phyloP scores from a whole-genome alignment of 225 moss, liverwort and hornwort genomes.

The Bryoerythrophyllum caledonicum region DNA sequence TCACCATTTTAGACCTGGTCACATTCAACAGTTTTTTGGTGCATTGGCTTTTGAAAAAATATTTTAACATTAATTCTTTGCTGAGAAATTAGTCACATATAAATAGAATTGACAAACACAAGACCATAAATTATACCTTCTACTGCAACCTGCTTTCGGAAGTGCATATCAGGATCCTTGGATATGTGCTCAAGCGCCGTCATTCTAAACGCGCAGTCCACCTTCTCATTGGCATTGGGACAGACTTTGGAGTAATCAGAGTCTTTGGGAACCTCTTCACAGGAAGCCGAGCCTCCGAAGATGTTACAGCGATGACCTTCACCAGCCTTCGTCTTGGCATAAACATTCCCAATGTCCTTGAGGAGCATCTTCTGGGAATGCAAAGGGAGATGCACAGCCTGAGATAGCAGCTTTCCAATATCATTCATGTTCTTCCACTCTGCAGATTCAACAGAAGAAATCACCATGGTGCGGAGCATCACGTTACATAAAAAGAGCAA shows the following conservation, averaged over 20 bases:
- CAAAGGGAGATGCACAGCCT: conserved; percentile 55
- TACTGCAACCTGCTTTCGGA: conserved; percentile 53
- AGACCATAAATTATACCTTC: conserved; percentile 44
- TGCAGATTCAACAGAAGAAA: conserved; percentile 32
- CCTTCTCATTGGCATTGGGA: conserved; percentile 56
- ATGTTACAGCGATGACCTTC: conserved; percentile 82
- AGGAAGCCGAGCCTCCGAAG: conserved; percentile 75
- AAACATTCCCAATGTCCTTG: conserved; percentile 55
- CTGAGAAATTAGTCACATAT: not conserved
- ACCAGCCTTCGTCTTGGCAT: conserved; percentile 47
- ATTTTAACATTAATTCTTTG: not conserved
- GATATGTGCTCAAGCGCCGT: conserved; percentile 79
- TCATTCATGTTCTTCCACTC: conserved; percentile 64
- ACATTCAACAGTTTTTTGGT: too few relatives aligned
- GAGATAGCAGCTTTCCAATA: conserved; percentile 49
- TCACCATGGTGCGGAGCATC: too few relatives aligned
- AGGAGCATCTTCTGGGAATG: conserved; percentile 76
- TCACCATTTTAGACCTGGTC: not conserved
- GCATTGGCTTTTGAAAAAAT: too few relatives aligned
- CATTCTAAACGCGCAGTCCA: conserved; percentile 88
- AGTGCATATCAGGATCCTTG: conserved; percentile 75
- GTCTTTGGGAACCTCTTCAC: conserved; percentile 65
- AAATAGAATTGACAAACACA: conserved; percentile 1
- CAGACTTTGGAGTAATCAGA: conserved; percentile 83
- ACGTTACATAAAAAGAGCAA: not conserved